A percentile compares a stretch with the other conserved stretches of the same genome.
Conservation (phyloP, 2,329 filamentous ascomycete species). For the Penicillium sp. region DNA sequence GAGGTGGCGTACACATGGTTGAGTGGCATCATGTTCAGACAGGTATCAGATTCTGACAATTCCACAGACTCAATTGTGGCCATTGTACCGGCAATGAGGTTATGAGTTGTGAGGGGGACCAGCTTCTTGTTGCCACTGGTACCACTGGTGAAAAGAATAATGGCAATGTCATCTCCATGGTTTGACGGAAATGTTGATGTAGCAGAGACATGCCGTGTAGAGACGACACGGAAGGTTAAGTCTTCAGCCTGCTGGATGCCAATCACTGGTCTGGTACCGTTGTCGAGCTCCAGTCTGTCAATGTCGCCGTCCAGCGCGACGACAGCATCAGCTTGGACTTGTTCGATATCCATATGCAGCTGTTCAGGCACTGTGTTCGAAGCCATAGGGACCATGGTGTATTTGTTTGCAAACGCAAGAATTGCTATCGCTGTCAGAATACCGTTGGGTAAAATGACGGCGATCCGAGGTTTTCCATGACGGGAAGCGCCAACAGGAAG, state of each 20-base stretch:
- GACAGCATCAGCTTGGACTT: conserved; percentile 45
- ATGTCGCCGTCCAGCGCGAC: conserved; percentile 39
- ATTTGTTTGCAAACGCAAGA: conserved; percentile 47
- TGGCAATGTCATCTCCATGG: conserved; percentile 43
- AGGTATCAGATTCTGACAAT: conserved; percentile 45
- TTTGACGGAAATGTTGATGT: conserved; percentile 35
- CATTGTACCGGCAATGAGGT: conserved; percentile 48
- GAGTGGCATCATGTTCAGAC: conserved; percentile 56
- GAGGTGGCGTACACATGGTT: conserved; percentile 48
- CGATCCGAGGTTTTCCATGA: conserved; percentile 41
- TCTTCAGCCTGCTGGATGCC: conserved; percentile 29
- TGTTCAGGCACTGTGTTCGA: conserved; percentile 47
- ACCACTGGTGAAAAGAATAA: conserved; percentile 54
- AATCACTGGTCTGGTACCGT: conserved; percentile 12
- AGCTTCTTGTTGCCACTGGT: conserved; percentile 56
- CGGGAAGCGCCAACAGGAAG: conserved; percentile 20
- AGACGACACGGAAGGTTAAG: conserved; percentile 31
- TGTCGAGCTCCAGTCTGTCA: conserved; percentile 10
- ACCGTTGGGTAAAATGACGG: conserved; percentile 51
- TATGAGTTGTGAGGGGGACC: conserved; percentile 49
- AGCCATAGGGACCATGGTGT: conserved; percentile 50
- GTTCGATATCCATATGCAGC: conserved; percentile 47
- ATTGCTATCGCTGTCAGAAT: conserved; percentile 49
- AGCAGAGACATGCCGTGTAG: conserved; percentile 2
- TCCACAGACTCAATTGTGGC: conserved; percentile 53